phyloP scores from a whole-genome alignment of 2,329 filamentous ascomycete genomes.

The Chaetothyriales sp. region DNA sequence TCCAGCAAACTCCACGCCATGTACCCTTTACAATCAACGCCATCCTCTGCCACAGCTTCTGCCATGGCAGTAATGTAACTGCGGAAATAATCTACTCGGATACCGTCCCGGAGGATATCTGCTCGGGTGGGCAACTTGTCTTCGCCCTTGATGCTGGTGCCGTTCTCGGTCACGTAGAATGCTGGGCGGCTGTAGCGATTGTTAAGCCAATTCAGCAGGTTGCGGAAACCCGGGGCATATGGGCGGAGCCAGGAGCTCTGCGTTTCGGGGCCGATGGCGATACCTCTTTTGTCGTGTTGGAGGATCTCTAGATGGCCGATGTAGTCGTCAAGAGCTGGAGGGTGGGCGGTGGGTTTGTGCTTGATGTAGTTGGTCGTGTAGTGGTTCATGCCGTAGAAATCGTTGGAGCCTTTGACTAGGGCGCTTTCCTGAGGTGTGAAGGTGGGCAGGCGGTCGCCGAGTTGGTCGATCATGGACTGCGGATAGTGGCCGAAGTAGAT shows the following conservation, averaged over 20 bases:
- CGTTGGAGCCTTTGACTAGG: slow-evolving; percentile 72
- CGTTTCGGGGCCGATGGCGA: slow-evolving; percentile 66
- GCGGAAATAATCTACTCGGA: slow-evolving; percentile 66
- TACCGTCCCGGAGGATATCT: slow-evolving; percentile 65
- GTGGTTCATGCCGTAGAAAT: slow-evolving; percentile 92
- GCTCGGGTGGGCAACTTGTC: slow-evolving; percentile 48
- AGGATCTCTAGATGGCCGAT: slow-evolving; percentile 62
- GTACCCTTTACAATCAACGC: slow-evolving; percentile 67
- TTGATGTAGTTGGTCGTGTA: slow-evolving; percentile 82
- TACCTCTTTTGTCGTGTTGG: slow-evolving; percentile 56
- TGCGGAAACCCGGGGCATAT: slow-evolving; percentile 60
- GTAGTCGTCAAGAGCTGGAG: slow-evolving; percentile 52
- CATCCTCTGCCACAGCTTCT: slow-evolving; percentile 54
- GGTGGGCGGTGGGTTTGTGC: slow-evolving; percentile 43
- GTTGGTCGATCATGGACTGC: slow-evolving; percentile 66
- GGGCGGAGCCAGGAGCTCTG: slow-evolving; percentile 72
- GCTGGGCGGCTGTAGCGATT: slow-evolving; percentile 61
- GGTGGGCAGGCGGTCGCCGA: slow-evolving; percentile 60
- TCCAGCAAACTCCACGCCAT: slow-evolving; percentile 83
- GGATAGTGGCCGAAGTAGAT: slow-evolving; percentile 78
- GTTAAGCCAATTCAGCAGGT: slow-evolving; percentile 62
- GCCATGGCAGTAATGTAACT: slow-evolving; percentile 67
- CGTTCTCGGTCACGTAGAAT: slow-evolving; percentile 83
- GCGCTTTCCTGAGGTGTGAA: slow-evolving; percentile 60
- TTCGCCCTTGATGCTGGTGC: slow-evolving; percentile 71